Percentiles rank a stretch among this genome's conserved stretches.
Evolutionary conservation across 2,329 filamentous ascomycete genomes (phyloP).

Genomic region (Chrysoporthe puriensis): DNA sequence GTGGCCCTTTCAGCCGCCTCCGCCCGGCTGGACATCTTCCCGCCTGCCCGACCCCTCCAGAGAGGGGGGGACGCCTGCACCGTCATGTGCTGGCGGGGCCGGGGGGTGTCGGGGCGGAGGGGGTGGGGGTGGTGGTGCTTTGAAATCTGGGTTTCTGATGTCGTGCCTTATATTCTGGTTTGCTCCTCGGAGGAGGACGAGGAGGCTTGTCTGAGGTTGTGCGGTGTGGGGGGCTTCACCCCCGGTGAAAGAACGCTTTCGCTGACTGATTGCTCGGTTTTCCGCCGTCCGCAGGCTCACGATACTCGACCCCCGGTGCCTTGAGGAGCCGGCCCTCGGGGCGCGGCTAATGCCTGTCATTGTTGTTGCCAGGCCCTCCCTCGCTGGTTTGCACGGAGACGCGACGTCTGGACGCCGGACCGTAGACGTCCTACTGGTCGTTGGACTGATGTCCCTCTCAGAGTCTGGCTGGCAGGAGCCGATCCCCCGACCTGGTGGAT

Average conservation of each 20-base stretch:
- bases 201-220: neutral
- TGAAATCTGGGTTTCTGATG: slow-evolving; percentile 45
- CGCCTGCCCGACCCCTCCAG: slow-evolving; percentile 23
- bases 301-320: too few species aligned
- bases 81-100: slow-evolving; percentile 41
- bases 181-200: neutral
- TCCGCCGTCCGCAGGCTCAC: too few species aligned
- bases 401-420: neutral
- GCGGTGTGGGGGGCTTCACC: neutral
- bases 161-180: neutral
- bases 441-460: neutral
- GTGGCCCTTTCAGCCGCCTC: slow-evolving; percentile 20
- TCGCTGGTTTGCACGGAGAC: neutral
- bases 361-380: neutral
- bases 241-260: too few species aligned
- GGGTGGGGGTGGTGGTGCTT: slow-evolving; percentile 44
- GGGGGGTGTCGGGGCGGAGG: slow-evolving; percentile 31
- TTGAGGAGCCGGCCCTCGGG: too few species aligned
- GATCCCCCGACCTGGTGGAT: too few species aligned
- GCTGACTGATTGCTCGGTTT: too few species aligned
- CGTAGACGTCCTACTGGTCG: neutral
- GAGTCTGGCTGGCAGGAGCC: too few species aligned
- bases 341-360: too few species aligned
- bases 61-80: slow-evolving; percentile 36
- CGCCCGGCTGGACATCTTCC: slow-evolving; percentile 23